Evolutionary conservation across 2,329 filamentous ascomycete genomes (phyloP).

Genomic region (Colletotrichum sp.): DNA sequence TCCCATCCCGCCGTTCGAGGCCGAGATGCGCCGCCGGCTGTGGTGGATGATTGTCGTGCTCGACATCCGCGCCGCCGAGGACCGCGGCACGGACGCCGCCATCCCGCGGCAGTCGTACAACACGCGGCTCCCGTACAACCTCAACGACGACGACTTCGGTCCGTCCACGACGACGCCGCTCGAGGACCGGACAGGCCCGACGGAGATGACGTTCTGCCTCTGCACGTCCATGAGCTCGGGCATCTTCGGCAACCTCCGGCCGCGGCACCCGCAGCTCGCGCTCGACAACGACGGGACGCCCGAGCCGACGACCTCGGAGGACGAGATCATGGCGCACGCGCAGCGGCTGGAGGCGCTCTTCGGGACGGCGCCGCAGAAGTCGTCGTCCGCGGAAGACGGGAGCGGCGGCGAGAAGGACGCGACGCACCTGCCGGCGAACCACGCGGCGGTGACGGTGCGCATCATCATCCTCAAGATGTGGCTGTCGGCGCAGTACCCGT

Average conservation of each 20-base stretch:
- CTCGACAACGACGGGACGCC: background rate
- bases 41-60: slow-evolving; percentile 70
- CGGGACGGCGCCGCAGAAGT: slow-evolving; percentile 38
- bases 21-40: slow-evolving; percentile 63
- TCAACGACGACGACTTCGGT: slow-evolving; percentile 58
- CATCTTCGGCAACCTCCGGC: slow-evolving; percentile 38
- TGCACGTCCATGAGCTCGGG: slow-evolving; percentile 44
- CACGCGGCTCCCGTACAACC: slow-evolving; percentile 53
- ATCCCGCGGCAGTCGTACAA: slow-evolving; percentile 47
- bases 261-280: slow-evolving; percentile 37
- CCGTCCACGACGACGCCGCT: slow-evolving; percentile 40
- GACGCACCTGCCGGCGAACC: slow-evolving; percentile 34
- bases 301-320: slow-evolving; percentile 32
- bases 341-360: slow-evolving; percentile 43
- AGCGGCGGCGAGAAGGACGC: background rate
- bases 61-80: slow-evolving; percentile 59
- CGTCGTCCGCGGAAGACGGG: background rate
- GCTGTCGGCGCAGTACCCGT: slow-evolving; percentile 50
- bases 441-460: slow-evolving; percentile 44
- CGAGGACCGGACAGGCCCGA: slow-evolving; percentile 37
- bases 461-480: slow-evolving; percentile 51
- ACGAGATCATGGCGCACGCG: slow-evolving; percentile 44
- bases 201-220: slow-evolving; percentile 45
- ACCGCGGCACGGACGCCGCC: slow-evolving; percentile 54
- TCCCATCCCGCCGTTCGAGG: slow-evolving; percentile 52